phyloP scores from a whole-genome alignment of 2,329 filamentous ascomycete species.

The Cladosporium halotolerans region DNA sequence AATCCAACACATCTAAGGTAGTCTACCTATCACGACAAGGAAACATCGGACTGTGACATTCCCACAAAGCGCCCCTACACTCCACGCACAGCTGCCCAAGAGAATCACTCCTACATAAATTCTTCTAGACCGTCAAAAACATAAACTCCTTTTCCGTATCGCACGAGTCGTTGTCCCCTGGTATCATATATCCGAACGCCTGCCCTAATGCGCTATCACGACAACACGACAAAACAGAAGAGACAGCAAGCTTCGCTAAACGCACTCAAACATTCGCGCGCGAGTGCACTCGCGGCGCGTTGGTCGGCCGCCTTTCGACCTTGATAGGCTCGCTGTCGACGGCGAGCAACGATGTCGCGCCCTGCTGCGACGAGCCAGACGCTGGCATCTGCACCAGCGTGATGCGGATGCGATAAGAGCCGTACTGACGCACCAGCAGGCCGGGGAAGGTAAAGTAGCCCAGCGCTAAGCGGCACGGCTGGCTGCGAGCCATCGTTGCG shows the following conservation, averaged over 20 bases:
- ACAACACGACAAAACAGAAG: not conserved
- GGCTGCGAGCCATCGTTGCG: conserved; percentile 21
- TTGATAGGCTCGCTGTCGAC: conserved; percentile 28
- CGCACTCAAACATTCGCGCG: not conserved
- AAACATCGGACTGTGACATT: too few species aligned
- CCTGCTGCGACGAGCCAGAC: conserved; percentile 16
- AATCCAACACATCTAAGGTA: too few species aligned
- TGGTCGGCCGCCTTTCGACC: conserved; percentile 21
- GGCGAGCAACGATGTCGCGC: conserved; percentile 18
- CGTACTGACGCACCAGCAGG: conserved; percentile 27
- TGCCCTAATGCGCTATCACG: not conserved
- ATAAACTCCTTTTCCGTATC: too few species aligned
- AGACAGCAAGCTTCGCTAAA: not conserved
- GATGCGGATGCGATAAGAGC: conserved; percentile 25
- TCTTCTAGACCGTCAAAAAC: too few species aligned
- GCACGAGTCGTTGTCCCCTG: not conserved
- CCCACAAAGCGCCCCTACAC: too few species aligned
- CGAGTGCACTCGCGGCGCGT: not conserved
- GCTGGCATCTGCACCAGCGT: conserved; percentile 26
- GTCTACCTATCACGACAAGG: too few species aligned
- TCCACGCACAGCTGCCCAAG: too few species aligned
- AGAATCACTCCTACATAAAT: too few species aligned
- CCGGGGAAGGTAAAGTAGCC: conserved; percentile 29
- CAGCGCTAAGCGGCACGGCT: conserved; percentile 23
- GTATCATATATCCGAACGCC: conserved; percentile 12